Base-by-base conservation (phyloP, 225 moss, liverwort and hornwort genomes). In the Polytrichum commune region DNA sequence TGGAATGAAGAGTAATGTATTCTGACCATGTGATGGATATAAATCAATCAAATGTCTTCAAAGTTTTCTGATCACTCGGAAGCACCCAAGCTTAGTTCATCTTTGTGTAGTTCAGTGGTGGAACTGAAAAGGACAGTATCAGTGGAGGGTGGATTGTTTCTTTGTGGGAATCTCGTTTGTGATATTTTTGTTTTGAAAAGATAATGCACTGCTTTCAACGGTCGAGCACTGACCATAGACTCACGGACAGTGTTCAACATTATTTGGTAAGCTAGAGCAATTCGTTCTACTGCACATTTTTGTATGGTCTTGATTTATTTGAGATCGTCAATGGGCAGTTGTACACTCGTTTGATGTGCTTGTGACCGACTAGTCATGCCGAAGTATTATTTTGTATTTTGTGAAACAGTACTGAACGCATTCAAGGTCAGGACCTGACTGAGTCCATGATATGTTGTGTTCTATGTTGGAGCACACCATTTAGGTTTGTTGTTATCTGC, bases 231-330 rank as follows among this genome's bases (percentile, higher is more conserved):
- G 81, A 77, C 81, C 77, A 57, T 70, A 79, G 13, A 72, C 29
- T 73, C 64, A 84, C 81, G 84, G 79, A 79, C 79, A 70, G 81
- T 81, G 84, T 70, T 81, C 87, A 87, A 83, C 87, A 81, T 84
- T 55, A 53, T 0, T 61, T 64, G 69, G 75, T 77, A 61, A 84
- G 87, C 83, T 56, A 87, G 77, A 87, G 81, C 32, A 79, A 87
- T 76, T 65, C 83, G 81, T 79, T 87, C 83, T 67, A 69, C 29
- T 53, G 72, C 66, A 29, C 26, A 13, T 78, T 65, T 38, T 3
- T 55, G 24, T 38, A n/a, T 58, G 76, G 86, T 72, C 76, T 83
- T 66, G 81, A 87, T 69, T 16, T 1, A 13, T 80, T 78, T 81
- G 56, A 79, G 78, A 54, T 69, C 32, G n/a, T 62, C 18, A 66